Evolutionary conservation across 441 rosid genomes (phyloP), one percentile per base, ranked within the genome.

Genomic region (Dalechampia spathulata): DNA sequence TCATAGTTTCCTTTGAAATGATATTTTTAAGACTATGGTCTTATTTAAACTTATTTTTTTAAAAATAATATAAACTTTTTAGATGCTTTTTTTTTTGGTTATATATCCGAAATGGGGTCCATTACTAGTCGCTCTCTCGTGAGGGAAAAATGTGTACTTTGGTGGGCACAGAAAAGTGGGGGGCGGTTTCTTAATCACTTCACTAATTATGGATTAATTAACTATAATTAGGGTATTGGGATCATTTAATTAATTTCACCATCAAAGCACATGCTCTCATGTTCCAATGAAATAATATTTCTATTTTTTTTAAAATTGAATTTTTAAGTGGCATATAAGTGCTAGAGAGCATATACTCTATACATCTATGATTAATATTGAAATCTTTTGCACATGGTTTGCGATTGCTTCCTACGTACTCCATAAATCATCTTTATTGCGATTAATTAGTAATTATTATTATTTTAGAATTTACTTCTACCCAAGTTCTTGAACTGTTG

Each of bases 301-400:
- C n/a, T n/a, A n/a, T n/a, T n/a, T n/a, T n/a, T n/a, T n/a, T n/a
- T n/a, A n/a, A n/a, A n/a, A n/a, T n/a, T n/a, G n/a, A n/a, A n/a
- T n/a, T n/a, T n/a, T 30, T 30, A 3, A 30, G 34, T 30, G 34
- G 34, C 34, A 30, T 44, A 44, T 32, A 55, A 49, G 41, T 45
- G 58, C 39, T 16, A 37, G 14, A 30, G 40, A 38, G 13, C 17
- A 11, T 34, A 53, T 11, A 23, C 13, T 13, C 23, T 15, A 17
- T 34, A n/a, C n/a, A 45, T 46, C 27, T 54, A 32, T 48, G 43
- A 25, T 52, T 23, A 26, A 23, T 22, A 11, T 44, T 53, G 21
- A 54, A 56, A 66, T 42, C 59, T 57, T 39, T n/a, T 13, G 63
- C 76, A 68, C 76, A 63, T 75, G 72, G 34, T 30, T 47, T 58